Base-by-base conservation (phyloP, 2,329 filamentous ascomycete species). In the Sclerotinia trifoliorum region DNA sequence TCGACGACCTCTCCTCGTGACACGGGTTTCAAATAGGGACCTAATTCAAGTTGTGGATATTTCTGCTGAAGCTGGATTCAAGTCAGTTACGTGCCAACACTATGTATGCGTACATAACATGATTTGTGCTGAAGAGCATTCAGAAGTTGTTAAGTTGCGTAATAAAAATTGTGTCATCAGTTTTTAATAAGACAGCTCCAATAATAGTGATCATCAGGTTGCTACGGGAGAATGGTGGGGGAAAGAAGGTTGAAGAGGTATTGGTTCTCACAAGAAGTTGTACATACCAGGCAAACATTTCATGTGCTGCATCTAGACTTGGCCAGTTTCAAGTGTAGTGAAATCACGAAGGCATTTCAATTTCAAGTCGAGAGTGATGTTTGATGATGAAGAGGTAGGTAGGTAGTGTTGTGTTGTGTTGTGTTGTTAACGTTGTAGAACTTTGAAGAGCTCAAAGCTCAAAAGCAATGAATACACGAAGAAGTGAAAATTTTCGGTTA, bases 151-250 rank as follows among this genome's bases (percentile, higher is more conserved):
- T 71, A 70, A 69, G 69, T 72, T 69, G 67, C 57, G 62, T 68
- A 68, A 71, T 69, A 66, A 69, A 60, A 60, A 65, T 69, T 71
- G 71, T 71, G 69, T 72, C 71, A 72, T 71, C 71, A 73, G 51
- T 71, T 57, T 57, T 60, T 54, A 64, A 65, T 73, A 73, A 72
- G 71, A 73, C 71, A 73, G 71, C 71, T 73, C 71, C 71, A 73
- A 73, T 73, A 70, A 73, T 70, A 67, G 68, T 46, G 65, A 63
- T 73, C 71, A 73, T 73, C 72, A 73, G 57, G 65, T 61, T 66
- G 69, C 63, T 68, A 51, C 61, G 58, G 35, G 32, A 29, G 35
- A 58, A 49, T 48, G 26, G n/a, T 48, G 26, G 17, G 11, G n/a
- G 19, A 35, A 24, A 15, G 56, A 29, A 44, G 29, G 46, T 46